Evolutionary conservation across 352 stramenopile genomes (phyloP).

Genomic region (Phytophthora sansomeana): DNA sequence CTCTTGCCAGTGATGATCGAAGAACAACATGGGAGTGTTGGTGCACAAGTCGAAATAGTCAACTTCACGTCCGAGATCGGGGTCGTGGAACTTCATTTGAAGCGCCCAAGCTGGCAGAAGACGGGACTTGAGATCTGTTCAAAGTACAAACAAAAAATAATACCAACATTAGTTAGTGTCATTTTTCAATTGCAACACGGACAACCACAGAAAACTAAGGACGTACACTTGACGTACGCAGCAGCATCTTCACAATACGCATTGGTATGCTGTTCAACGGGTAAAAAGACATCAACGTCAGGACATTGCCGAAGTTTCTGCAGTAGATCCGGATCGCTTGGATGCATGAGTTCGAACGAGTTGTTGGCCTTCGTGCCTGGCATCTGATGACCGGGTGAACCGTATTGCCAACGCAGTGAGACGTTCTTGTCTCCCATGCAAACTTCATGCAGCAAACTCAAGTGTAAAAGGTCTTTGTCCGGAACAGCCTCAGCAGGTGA

Average conservation of each 20-base stretch:
- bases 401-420: constrained; percentile 46
- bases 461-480: constrained; percentile 37
- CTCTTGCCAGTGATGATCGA: constrained; percentile 65
- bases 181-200: neutral
- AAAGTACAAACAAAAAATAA: constrained; percentile 1
- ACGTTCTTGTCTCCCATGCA: constrained; percentile 33
- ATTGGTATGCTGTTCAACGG: constrained; percentile 29
- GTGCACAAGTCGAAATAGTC: constrained; percentile 71
- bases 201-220: neutral
- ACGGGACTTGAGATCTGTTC: constrained; percentile 42
- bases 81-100: constrained; percentile 33
- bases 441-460: constrained; percentile 45
- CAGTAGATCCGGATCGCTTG: constrained; percentile 37
- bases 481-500: constrained; percentile 23
- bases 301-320: constrained; percentile 51
- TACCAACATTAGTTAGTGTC: neutral
- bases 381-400: constrained; percentile 38
- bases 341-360: constrained; percentile 31
- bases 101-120: constrained; percentile 49
- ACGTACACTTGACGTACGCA: constrained; percentile 62
- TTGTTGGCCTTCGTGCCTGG: constrained; percentile 31
- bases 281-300: constrained; percentile 59
- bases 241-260: constrained; percentile 64
- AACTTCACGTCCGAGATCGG: constrained; percentile 27
- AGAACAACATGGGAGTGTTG: constrained; percentile 55